phyloP scores from a whole-genome alignment of 2,329 filamentous ascomycete species.

The Torrubiellomyces zombiae region DNA sequence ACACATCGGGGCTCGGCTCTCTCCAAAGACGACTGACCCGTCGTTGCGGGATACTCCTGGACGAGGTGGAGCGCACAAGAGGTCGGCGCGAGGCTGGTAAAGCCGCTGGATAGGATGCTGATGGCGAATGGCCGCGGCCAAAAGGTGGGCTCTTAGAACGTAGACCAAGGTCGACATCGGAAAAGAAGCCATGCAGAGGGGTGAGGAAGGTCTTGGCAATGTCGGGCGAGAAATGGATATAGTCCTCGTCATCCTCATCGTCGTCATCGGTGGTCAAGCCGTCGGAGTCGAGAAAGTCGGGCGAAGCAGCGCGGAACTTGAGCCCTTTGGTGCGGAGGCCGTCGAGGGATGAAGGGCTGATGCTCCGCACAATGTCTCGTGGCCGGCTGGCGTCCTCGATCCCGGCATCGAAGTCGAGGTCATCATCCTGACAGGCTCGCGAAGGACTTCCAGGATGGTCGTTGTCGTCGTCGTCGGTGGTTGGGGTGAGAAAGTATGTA shows the following conservation, averaged over 20 bases:
- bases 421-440: too few relatives aligned
- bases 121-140: constrained; percentile 13
- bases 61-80: constrained; percentile 2
- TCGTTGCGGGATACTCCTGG: constrained; percentile 10
- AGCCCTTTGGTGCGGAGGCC: constrained; percentile 32
- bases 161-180: constrained; percentile 17
- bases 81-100: constrained; percentile 4
- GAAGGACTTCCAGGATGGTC: constrained; percentile 22
- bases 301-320: constrained; percentile 16
- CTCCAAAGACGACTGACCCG: constrained; percentile 32
- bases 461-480: constrained; percentile 23
- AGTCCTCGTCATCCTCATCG: constrained; percentile 32
- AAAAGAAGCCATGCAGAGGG: constrained; percentile 26
- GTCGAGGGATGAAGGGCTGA: constrained; percentile 39
- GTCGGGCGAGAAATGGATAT: constrained; percentile 29
- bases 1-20: constrained; percentile 42
- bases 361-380: constrained; percentile 30
- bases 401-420: constrained; percentile 39
- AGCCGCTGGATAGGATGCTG: constrained; percentile 11
- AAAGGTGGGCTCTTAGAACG: constrained; percentile 16
- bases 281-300: constrained; percentile 22
- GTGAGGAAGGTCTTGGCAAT: constrained; percentile 20
- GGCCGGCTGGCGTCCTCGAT: constrained; percentile 34
- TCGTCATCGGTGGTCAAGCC: constrained; percentile 28
- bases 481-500: constrained; percentile 38